A percentile compares a stretch with the other conserved stretches of the same genome.
Conservation (phyloP, 805 yeast genomes). For the Peterozyma toletana region DNA sequence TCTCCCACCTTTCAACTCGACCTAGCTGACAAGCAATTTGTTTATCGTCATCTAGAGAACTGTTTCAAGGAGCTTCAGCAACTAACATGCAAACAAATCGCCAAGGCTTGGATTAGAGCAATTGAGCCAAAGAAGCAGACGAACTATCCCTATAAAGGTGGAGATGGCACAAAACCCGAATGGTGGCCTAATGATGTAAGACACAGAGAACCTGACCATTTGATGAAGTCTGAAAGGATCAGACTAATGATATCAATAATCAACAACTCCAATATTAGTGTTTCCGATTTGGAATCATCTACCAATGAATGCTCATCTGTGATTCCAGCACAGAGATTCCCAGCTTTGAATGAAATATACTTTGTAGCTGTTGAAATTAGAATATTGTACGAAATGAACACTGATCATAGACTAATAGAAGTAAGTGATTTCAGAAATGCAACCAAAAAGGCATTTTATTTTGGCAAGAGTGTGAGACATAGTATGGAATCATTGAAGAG, state of each 20-base stretch:
- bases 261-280: constrained; percentile 8
- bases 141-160: constrained; percentile 51
- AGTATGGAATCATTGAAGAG: background rate
- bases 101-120: constrained; percentile 60
- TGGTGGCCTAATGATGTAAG: constrained; percentile 67
- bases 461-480: background rate
- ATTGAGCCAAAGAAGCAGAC: constrained; percentile 66
- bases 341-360: constrained; percentile 1
- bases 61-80: constrained; percentile 39
- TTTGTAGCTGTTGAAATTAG: background rate
- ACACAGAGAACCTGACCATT: constrained; percentile 72
- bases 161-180: constrained; percentile 40
- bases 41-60: constrained; percentile 15
- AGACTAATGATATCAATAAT: constrained; percentile 36
- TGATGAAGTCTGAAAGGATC: constrained; percentile 51
- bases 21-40: constrained; percentile 10
- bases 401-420: background rate
- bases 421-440: background rate
- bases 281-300: background rate
- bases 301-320: background rate
- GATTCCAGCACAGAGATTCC: background rate
- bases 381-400: background rate
- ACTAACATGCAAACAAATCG: constrained; percentile 49
- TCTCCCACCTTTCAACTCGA: background rate
- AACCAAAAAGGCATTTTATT: background rate